Evolutionary conservation across 2,329 filamentous ascomycete genomes (phyloP), one percentile per base, ranked within the genome.

Genomic region (Diaporthe vexans): DNA sequence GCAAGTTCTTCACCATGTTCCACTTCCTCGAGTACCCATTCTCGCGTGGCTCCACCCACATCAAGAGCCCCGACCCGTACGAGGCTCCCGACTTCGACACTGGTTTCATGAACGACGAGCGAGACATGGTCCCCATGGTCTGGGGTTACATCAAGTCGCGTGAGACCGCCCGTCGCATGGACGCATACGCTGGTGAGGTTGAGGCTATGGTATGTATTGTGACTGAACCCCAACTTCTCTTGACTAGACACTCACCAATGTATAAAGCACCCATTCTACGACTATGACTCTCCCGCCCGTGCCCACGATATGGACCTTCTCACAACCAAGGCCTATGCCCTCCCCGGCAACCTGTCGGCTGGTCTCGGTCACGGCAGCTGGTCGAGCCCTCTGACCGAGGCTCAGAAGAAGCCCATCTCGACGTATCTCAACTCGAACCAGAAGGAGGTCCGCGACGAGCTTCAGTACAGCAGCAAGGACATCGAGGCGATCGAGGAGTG

Each of bases 1-100:
- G 93, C 77, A 94, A 95, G 77, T 95, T 94, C 88, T 94, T 95
- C 85, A 93, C 91, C 80, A 95, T 95, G 92, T 94, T 94, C 88
- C 92, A 94, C 82, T 95, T 94, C 89, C 82, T 94, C 78, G 91
- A 94, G 84, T 94, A 94, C 78, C 93, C 93, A 0, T 94, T 94
- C 88, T 93, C 91, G 21, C 91, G 93, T 78, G 93, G 93, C 11
- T 91, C 83, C 70, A 94, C 90, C 3, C 91, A 94, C 83, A 94
- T 95, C 81, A 88, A 86, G 75, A 92, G 89, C n/a, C 84, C 93
- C 3, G 90, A 94, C 78, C 92, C 93, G 21, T 95, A 95, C 80
- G 93, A 92, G 59, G 85, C 87, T 19, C 93, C 93, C 0, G 94
- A 95, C 84, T 95, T 95, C 78, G 94, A 95, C 81, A 90, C 92